These are phyloP conservation scores for Nicotiana sylvestris DNA, from an alignment of 257 asterid genomes.

Conservation along the genomic window DNA sequence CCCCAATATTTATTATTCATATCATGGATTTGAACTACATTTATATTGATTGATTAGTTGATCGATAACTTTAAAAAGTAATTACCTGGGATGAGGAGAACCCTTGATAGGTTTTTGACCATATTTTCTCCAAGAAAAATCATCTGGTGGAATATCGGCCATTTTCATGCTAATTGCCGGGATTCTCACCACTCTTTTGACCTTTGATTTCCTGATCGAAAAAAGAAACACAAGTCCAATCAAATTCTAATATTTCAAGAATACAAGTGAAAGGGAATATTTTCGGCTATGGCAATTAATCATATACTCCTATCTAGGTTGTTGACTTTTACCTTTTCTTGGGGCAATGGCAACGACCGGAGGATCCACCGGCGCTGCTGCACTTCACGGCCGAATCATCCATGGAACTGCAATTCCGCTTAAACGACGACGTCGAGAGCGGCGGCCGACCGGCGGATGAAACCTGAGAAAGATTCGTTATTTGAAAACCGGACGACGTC, in stretches of 20 bases:
- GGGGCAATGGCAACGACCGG: constrained; percentile 79
- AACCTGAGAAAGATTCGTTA: constrained; percentile 59
- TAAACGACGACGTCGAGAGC: constrained; percentile 64
- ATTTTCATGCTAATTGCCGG: constrained; percentile 77
- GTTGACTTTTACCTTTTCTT: constrained; percentile 70
- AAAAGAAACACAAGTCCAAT: not conserved
- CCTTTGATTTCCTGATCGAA: constrained; percentile 56
- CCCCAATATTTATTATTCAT: not conserved
- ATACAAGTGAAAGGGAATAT: not conserved
- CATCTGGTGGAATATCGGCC: constrained; percentile 91
- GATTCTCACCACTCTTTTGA: constrained; percentile 59
- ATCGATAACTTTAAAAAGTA: not conserved
- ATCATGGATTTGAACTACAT: not conserved
- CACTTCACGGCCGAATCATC: constrained; percentile 53
- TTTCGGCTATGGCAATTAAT: not conserved
- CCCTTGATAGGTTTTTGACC: constrained; percentile 95
- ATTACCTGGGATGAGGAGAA: constrained; percentile 92
- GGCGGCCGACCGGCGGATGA: constrained; percentile 80
- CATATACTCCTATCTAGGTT: not conserved
- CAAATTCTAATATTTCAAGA: not conserved
- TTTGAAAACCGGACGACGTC: constrained; percentile 66
- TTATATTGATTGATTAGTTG: not conserved
- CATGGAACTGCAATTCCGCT: constrained; percentile 74
- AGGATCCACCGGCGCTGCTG: constrained; percentile 41
- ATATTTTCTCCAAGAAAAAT: constrained; percentile 84